These are phyloP conservation scores for Akanthomyces muscarius DNA, from an alignment of 2,329 filamentous ascomycete genomes.

Conservation along the genomic window DNA sequence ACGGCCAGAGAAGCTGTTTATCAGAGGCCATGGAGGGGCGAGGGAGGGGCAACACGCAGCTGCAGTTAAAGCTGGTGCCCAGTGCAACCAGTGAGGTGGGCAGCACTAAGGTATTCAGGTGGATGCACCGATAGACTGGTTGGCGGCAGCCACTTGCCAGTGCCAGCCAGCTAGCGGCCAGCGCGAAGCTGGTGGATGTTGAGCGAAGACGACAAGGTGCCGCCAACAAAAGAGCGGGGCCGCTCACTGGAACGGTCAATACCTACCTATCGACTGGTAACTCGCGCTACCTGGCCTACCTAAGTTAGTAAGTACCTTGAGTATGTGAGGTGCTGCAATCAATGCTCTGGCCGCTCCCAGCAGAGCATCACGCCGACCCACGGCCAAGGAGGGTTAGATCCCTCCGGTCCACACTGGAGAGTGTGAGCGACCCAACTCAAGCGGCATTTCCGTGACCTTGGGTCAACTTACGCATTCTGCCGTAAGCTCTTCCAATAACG, in stretches of 20 bases:
- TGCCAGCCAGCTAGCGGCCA: too few relatives aligned
- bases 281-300: too few relatives aligned
- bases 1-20: constrained; percentile 14
- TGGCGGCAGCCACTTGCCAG: too few relatives aligned
- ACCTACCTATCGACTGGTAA: too few relatives aligned
- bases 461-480: background rate
- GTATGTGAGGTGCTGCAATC: too few relatives aligned
- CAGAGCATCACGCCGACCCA: background rate
- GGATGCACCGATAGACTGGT: too few relatives aligned
- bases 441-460: background rate
- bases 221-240: background rate
- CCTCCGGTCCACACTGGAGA: background rate
- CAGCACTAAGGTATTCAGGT: background rate
- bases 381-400: background rate
- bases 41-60: constrained; percentile 13
- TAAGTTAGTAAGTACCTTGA: too few relatives aligned
- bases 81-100: background rate
- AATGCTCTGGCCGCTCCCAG: background rate
- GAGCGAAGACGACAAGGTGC: too few relatives aligned
- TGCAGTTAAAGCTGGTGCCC: background rate
- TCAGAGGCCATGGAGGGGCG: constrained; percentile 13
- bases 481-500: background rate
- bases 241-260: background rate
- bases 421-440: background rate
- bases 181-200: too few relatives aligned